phyloP scores from a whole-genome alignment of 306 rosid species.

The Cicer yamashitae region DNA sequence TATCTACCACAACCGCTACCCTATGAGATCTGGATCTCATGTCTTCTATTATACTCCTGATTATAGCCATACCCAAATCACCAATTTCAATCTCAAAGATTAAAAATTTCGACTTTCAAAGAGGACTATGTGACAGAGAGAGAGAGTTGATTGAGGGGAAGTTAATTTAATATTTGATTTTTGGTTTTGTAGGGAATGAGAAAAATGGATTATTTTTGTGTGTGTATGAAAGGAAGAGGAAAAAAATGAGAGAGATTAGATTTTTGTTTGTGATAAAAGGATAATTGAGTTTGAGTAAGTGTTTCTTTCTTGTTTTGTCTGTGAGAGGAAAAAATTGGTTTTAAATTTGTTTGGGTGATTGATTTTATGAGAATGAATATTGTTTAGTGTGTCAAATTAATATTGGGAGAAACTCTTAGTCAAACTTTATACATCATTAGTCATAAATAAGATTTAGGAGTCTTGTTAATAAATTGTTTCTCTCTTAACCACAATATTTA shows the following conservation, averaged over 20 bases:
- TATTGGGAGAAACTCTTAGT: too few species aligned
- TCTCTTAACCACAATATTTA: too few species aligned
- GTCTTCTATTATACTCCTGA: constrained; percentile 67
- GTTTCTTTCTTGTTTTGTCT: too few species aligned
- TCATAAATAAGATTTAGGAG: too few species aligned
- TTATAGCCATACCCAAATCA: constrained; percentile 52
- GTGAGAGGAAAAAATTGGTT: too few species aligned
- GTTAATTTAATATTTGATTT: neutral
- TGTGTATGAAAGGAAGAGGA: neutral
- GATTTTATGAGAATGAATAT: too few species aligned
- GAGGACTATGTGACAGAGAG: neutral
- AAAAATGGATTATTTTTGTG: constrained; percentile 16
- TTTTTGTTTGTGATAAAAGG: neutral
- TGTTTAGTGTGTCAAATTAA: too few species aligned
- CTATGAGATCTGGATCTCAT: constrained; percentile 81
- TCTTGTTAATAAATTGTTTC: too few species aligned
- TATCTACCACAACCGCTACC: constrained; percentile 57
- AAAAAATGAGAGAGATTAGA: constrained; percentile 18
- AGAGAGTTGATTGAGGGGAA: constrained; percentile 39
- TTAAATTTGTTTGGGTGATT: too few species aligned
- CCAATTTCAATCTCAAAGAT: neutral
- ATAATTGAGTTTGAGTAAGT: neutral
- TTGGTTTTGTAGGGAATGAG: neutral
- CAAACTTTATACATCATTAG: too few species aligned
- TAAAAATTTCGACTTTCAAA: constrained; percentile 1